Base-by-base conservation (phyloP, 345 rosid species). In the Durio zibethinus region DNA sequence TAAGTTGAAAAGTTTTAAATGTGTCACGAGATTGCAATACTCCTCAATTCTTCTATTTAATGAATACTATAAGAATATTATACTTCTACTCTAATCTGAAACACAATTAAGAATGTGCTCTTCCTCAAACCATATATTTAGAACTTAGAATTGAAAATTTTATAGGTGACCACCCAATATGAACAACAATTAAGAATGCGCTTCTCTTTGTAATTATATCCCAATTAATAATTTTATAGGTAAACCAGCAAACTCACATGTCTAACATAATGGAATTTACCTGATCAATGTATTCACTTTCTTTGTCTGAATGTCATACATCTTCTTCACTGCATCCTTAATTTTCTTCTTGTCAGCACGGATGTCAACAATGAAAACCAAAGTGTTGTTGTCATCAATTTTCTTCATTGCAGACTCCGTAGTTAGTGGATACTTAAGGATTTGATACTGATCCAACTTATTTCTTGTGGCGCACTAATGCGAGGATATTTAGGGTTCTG, bases 391-490 rank as follows among this genome's bases (percentile, higher is more conserved):
- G 67, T 90, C 92, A 73, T 90, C 92, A 20, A 90, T 90, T 76
- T 90, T 90, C 82, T 90, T 88, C 92, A 90, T 90, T 21, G 94
- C 94, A 15, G 90, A 88, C 83, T 90, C 90, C 2, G 94, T 90
- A 20, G 94, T 90, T 18, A 90, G 82, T 12, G 94, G 94, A 56
- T 80, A 86, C 77, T 90, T 90, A 59, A 90, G 82, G 76, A 90
- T 90, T 80, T 85, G 90, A 72, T 88, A 90, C 20, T 90, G 89
- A 61, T 88, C 94, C 47, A 90, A 84, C 90, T 87, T 90, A 78
- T 88, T 90, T 79, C 94, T 90, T 1, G 89, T 27, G 92, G 78
- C 10, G 89, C 94, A 73, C 94, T 88, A 52, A 87, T 83, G 45
- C 90, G 87, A 11, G 94, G 90, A 75, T 88, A 87, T 72, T 90